phyloP scores from a whole-genome alignment of 352 stramenopile species.

The Blastocystis sp. region DNA sequence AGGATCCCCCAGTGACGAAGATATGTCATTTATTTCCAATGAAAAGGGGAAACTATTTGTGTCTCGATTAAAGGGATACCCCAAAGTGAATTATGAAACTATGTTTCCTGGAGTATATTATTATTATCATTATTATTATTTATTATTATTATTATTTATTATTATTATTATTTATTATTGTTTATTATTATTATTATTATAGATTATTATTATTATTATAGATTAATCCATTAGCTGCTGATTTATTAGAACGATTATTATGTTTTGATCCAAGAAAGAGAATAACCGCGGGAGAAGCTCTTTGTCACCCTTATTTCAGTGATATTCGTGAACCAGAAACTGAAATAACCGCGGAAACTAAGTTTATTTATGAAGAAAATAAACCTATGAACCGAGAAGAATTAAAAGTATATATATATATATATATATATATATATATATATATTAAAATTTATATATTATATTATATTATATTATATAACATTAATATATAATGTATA shows the following conservation, averaged over 20 bases:
- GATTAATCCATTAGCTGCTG: constrained; percentile 50
- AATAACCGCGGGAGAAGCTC: constrained; percentile 68
- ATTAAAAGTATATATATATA: too few relatives aligned
- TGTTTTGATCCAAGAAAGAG: constrained; percentile 70
- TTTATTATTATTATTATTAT: too few relatives aligned
- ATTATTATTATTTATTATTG: too few relatives aligned
- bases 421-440: too few relatives aligned
- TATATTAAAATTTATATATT: too few relatives aligned
- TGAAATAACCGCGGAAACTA: too few relatives aligned
- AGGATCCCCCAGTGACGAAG: constrained; percentile 68
- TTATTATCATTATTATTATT: background rate
- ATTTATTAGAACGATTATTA: constrained; percentile 70
- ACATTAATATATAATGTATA: too few relatives aligned
- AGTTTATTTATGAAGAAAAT: too few relatives aligned
- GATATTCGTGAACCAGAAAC: constrained; percentile 72
- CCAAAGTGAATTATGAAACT: background rate
- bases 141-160: too few relatives aligned
- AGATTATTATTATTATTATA: constrained; percentile 51
- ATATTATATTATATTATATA: too few relatives aligned
- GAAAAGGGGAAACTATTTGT: constrained; percentile 46
- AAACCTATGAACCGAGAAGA: too few relatives aligned
- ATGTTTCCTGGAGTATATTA: constrained; percentile 6
- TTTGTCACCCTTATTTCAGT: constrained; percentile 66
- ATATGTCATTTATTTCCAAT: constrained; percentile 88
- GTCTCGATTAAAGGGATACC: background rate